Percentiles rank a stretch among this genome's conserved stretches.
phyloP scores from a whole-genome alignment of 2,329 filamentous ascomycete species.

The Ascochyta rabiei region DNA sequence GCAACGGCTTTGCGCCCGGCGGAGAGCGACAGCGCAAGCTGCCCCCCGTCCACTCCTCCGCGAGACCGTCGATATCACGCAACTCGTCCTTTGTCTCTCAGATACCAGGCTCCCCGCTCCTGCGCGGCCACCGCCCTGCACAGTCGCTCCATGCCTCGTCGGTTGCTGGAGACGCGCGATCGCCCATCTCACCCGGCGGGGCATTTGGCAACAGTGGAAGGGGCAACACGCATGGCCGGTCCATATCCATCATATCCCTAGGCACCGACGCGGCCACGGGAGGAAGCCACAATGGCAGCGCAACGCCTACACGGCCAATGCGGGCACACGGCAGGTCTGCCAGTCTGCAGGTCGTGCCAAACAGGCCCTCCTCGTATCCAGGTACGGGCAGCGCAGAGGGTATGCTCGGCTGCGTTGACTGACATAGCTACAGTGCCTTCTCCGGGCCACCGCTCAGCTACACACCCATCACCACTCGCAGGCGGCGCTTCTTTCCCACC shows the following conservation, averaged over 20 bases:
- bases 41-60: constrained; percentile 45
- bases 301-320: constrained; percentile 52
- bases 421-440: constrained; percentile 35
- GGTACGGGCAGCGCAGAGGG: constrained; percentile 23
- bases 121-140: constrained; percentile 68
- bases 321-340: constrained; percentile 78
- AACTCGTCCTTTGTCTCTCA: constrained; percentile 46
- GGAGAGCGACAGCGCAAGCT: constrained; percentile 49
- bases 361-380: constrained; percentile 42
- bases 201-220: constrained; percentile 33
- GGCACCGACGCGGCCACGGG: constrained; percentile 51
- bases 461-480: constrained; percentile 52
- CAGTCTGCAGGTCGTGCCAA: constrained; percentile 76
- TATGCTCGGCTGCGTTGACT: constrained; percentile 16
- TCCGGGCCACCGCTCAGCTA: constrained; percentile 38
- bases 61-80: constrained; percentile 42
- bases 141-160: constrained; percentile 63
- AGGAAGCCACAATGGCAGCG: constrained; percentile 33
- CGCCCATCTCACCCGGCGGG: constrained; percentile 30
- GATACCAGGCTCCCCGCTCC: constrained; percentile 40
- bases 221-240: constrained; percentile 51
- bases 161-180: constrained; percentile 32
- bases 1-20: constrained; percentile 45
- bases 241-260: constrained; percentile 57
- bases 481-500: constrained; percentile 49